Evolutionary conservation across 805 yeast species (phyloP).

Genomic region (Cyberlindnera meyerae): DNA sequence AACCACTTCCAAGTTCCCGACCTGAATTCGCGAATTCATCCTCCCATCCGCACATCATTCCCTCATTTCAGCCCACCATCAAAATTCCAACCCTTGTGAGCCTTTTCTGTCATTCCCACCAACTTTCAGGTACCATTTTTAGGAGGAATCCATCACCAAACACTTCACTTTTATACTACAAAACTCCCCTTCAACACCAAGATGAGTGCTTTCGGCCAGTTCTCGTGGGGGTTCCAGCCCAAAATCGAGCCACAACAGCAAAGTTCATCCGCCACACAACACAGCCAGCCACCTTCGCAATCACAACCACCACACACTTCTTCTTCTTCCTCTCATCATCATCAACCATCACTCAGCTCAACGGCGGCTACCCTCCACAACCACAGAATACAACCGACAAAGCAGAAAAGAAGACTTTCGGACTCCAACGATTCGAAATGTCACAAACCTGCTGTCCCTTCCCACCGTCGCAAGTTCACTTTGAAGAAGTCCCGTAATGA

Average conservation of each 20-base stretch:
- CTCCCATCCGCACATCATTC: too few species aligned
- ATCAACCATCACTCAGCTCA: neutral
- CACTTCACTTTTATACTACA: too few species aligned
- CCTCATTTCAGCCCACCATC: too few species aligned
- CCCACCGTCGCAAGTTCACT: constrained; percentile 1
- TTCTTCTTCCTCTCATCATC: too few species aligned
- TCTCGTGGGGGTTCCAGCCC: constrained; percentile 24
- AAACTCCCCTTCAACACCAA: neutral
- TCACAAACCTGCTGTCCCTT: constrained; percentile 3
- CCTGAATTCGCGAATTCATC: too few species aligned
- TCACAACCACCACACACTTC: too few species aligned
- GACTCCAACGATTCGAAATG: constrained; percentile 2
- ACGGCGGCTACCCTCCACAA: neutral
- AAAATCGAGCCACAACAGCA: constrained; percentile 27
- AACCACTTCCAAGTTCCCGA: too few species aligned
- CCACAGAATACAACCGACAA: neutral
- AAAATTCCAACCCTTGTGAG: too few species aligned
- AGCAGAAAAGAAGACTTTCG: constrained; percentile 9
- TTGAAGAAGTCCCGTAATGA: constrained; percentile 4
- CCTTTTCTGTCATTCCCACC: too few species aligned
- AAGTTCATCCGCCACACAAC: too few species aligned
- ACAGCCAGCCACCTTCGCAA: neutral
- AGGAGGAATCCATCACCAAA: too few species aligned
- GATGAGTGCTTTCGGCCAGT: constrained; percentile 21
- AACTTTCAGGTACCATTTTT: too few species aligned